Base-by-base conservation (phyloP, 257 asterid genomes). In the Ligustrum vulgare region DNA sequence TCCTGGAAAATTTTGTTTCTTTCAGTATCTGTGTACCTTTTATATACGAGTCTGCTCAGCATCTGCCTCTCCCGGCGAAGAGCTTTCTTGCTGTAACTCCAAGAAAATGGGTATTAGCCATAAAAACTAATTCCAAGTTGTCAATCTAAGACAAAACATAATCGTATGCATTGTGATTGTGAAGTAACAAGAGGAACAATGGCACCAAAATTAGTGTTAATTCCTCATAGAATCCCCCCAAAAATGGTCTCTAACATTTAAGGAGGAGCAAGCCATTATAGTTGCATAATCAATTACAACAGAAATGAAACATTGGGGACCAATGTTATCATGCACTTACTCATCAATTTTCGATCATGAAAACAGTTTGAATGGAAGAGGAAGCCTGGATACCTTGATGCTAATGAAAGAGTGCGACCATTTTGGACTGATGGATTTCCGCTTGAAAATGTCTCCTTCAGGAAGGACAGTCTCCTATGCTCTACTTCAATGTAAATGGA, bases 401-500 rank as follows among this genome's bases (percentile, higher is more conserved):
- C 76, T 36, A 80, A 37, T 3, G 90, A 84, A 60, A 82, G 77
- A 54, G 75, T 71, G 47, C 78, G 85, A 49, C 86, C 88, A 67
- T 85, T 78, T 73, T 84, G 86, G 28, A 78, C 69, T 5, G 77
- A 82, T 11, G 84, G 72, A 74, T 45, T 70, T 67, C 90, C 90
- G 41, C 76, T 82, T 32, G 83, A 73, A 66, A 86, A 81, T 72
- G 86, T 67, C 77, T 82, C 87, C 75, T 63, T 76, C 67, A 86
- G 85, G 77, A 80, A 86, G 75, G 84, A 70, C 62, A 86, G 88
- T 56, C 90, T 73, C 71, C 90, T 76, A 39, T 79, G 79, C 77
- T 86, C 90, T 64, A 86, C 88, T 80, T 86, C 90, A 83, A 86
- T 82, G 80, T 86, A 86, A 73, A 86, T 82, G 51, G 90, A 86